phyloP scores from a whole-genome alignment of 768 basidiomycete genomes.

The Mycena rebaudengoi region DNA sequence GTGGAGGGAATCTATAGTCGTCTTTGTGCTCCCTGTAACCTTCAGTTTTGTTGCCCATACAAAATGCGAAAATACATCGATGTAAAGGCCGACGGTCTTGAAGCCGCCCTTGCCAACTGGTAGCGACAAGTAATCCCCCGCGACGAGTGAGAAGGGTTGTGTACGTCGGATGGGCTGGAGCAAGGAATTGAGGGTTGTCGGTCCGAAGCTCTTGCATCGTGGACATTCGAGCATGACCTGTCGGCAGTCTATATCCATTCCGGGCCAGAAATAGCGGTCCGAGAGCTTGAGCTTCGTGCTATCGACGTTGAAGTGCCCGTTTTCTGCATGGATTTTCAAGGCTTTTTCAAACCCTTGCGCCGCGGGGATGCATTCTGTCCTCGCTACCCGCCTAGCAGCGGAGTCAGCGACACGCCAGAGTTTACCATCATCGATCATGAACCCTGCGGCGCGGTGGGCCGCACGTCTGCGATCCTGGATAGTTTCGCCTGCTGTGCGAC shows the following conservation, averaged over 20 bases:
- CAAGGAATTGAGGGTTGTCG: conserved; percentile 30
- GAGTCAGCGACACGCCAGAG: conserved; percentile 22
- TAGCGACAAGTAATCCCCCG: conserved; percentile 38
- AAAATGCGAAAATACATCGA: conserved; percentile 29
- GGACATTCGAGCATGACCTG: conserved; percentile 32
- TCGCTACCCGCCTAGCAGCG: not conserved
- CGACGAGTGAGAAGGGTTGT: conserved; percentile 38
- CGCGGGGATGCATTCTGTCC: conserved; percentile 17
- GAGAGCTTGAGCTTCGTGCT: conserved; percentile 28
- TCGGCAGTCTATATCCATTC: conserved; percentile 29
- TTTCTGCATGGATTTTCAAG: conserved; percentile 11
- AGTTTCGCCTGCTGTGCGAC: conserved; percentile 17
- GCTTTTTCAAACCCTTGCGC: conserved; percentile 4
- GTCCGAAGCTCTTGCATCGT: conserved; percentile 36
- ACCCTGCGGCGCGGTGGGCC: conserved; percentile 5
- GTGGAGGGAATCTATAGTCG: conserved; percentile 2
- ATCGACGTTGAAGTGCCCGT: conserved; percentile 36
- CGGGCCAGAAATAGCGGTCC: conserved; percentile 27
- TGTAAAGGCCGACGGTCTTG: conserved; percentile 26
- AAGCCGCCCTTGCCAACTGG: conserved; percentile 34
- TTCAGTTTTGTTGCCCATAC: conserved; percentile 34
- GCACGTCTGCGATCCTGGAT: conserved; percentile 2
- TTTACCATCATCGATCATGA: conserved; percentile 18
- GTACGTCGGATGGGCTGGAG: conserved; percentile 37
- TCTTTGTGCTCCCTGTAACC: not conserved